Percentiles rank a stretch among this genome's conserved stretches.
phyloP scores from a whole-genome alignment of 495 filamentous ascomycete species.

The Neurospora sublineolata region DNA sequence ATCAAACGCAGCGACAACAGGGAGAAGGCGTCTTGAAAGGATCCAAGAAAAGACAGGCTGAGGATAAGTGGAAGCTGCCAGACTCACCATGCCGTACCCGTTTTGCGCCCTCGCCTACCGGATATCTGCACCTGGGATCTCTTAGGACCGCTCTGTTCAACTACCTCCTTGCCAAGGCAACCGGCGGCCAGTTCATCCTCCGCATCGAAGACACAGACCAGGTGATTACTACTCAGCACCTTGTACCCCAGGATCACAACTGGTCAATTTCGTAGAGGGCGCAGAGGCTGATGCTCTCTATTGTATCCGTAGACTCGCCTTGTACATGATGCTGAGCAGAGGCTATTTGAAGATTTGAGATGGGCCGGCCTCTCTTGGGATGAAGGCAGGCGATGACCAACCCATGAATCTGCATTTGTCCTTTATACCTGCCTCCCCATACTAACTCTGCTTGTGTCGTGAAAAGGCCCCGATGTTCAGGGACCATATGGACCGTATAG shows the following conservation, averaged over 20 bases:
- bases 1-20: background rate
- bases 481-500: conserved; percentile 78
- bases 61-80: conserved; percentile 30
- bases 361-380: conserved; percentile 93
- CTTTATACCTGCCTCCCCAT: background rate
- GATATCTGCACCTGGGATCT: conserved; percentile 84
- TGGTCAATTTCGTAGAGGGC: background rate
- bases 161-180: conserved; percentile 75
- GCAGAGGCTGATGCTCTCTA: conserved; percentile 6
- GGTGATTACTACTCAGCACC: conserved; percentile 33
- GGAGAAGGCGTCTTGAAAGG: background rate
- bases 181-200: conserved; percentile 84
- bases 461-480: conserved; percentile 60
- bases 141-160: conserved; percentile 87
- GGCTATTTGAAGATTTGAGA: conserved; percentile 62
- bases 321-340: conserved; percentile 63
- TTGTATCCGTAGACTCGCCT: conserved; percentile 19
- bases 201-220: conserved; percentile 94
- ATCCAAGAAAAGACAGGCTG: background rate
- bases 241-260: background rate
- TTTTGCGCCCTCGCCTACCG: conserved; percentile 93
- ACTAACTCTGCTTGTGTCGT: background rate
- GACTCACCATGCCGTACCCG: conserved; percentile 68
- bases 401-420: conserved; percentile 12
- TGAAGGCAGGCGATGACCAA: conserved; percentile 46